Evolutionary conservation across 441 rosid species (phyloP), one percentile per base, ranked within the genome.

Genomic region (Francoa sonchifolia): DNA sequence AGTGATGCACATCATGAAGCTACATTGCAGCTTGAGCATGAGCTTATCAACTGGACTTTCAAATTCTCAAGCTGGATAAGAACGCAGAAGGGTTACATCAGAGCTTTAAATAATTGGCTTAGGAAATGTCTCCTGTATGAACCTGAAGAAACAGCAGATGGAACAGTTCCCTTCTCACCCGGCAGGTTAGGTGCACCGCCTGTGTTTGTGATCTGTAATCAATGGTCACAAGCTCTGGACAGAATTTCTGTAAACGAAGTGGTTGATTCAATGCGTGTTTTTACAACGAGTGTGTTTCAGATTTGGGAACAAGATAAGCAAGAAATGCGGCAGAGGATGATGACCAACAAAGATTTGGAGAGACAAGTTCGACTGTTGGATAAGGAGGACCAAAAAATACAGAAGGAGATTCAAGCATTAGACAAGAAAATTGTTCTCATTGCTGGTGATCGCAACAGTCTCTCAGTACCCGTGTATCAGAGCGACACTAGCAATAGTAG

Each of bases 111-210:
- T 60, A 66, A 50, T 54, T 90, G 96, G 96, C 87, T 90, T 23
- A 33, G 65, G 40, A 86, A 70, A 54, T 82, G 90, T 70, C 72
- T 90, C 47, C 54, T 65, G 21, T 76, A 90, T 33, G 98, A 77
- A 70, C 98, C 96, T 6, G 98, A 90, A 60, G 82, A 71, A 44
- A 82, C 93, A 13, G 42, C 83, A 1, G 96, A 90, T 65, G 98
- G 98, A 12, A 54, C 68, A 19, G 81, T 13, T 43, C 96, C 96
- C 44, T 82, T 80, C 57, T 90, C 98, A 18, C 98, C 98, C 20
- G 86, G 96, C 44, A 67, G 98, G 56, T 47, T 90, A 2, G 96
- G 96, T 21, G 96, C 98, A 19, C 98, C 98, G 18, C 69, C 79
- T 1, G 71, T 90, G 19, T 90, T 90, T 42, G 90, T 86, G 26